Conservation (phyloP, 768 basidiomycete genomes). For the Terana coerulea region DNA sequence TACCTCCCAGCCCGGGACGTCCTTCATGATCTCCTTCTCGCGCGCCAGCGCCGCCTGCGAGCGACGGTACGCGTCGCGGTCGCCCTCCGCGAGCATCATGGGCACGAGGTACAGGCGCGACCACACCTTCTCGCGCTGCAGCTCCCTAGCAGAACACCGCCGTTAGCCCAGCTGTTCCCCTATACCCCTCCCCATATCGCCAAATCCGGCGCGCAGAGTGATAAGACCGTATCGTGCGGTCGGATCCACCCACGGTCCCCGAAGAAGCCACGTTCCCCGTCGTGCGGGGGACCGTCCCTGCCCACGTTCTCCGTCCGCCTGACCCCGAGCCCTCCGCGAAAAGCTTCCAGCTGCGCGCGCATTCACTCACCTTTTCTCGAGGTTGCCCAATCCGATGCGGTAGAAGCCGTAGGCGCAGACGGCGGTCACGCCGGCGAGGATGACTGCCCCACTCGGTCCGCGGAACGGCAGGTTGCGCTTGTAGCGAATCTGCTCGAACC, state of each 20-base stretch:
- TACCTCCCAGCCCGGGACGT: conserved; percentile 93
- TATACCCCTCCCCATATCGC: conserved; percentile 25
- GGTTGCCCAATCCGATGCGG: conserved; percentile 83
- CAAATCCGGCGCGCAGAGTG: conserved; percentile 25
- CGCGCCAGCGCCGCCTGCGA: conserved; percentile 70
- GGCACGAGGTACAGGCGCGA: conserved; percentile 94
- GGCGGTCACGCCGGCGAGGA: conserved; percentile 82
- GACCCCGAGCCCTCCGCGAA: conserved; percentile 31
- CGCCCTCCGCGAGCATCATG: conserved; percentile 86
- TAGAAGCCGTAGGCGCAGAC: conserved; percentile 92
- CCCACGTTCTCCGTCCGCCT: conserved; percentile 71
- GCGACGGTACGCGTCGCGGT: conserved; percentile 84
- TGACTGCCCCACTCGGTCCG: conserved; percentile 78
- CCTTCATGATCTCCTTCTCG: conserved; percentile 93
- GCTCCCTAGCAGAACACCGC: conserved; percentile 63
- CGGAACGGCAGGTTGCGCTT: conserved; percentile 92
- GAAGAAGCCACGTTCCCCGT: conserved; percentile 58
- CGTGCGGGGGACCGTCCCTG: conserved; percentile 44
- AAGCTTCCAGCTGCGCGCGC: not conserved
- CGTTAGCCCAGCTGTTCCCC: conserved; percentile 42
- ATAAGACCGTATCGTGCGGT: conserved; percentile 53
- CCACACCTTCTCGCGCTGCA: conserved; percentile 92
- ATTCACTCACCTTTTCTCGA: conserved; percentile 82
- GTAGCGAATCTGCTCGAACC: conserved; percentile 91
- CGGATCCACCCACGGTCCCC: conserved; percentile 49